Conservation (phyloP, 495 filamentous ascomycete species). For the Hyphodiscus hymeniophilus region DNA sequence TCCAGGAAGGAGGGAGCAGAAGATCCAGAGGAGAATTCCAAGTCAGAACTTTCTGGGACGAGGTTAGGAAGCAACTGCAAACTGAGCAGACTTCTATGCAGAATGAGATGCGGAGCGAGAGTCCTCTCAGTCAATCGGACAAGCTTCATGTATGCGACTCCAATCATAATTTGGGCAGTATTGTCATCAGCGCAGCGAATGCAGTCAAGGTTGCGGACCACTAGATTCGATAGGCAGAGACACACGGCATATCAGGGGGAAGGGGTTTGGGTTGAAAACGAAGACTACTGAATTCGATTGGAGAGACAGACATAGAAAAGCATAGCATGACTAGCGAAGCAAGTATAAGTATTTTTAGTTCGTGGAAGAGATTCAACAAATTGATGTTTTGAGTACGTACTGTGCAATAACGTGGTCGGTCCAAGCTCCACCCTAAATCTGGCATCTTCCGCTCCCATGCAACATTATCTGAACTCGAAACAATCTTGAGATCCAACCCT, state of each 20-base stretch:
- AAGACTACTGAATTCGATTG: no score
- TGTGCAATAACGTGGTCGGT: background rate
- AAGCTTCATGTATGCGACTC: background rate
- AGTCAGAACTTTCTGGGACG: conserved; percentile 15
- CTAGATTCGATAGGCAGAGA: no score
- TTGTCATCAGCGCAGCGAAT: no score
- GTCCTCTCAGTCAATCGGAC: background rate
- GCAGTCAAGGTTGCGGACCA: no score
- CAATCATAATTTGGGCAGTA: no score
- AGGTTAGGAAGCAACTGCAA: conserved; percentile 6
- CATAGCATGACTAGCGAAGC: no score
- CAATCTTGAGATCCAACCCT: background rate
- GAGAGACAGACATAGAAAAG: no score
- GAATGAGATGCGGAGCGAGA: background rate
- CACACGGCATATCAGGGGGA: no score
- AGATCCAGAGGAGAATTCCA: conserved; percentile 2
- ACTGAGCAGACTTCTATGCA: background rate
- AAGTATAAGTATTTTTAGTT: no score
- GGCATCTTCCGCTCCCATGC: conserved; percentile 1
- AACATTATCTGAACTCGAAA: conserved; percentile 13
- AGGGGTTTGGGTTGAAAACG: no score
- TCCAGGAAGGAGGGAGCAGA: background rate
- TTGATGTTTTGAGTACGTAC: no score
- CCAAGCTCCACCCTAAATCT: conserved; percentile 1
- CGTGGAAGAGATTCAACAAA: no score